Evolutionary conservation across 257 asterid genomes (phyloP).

Genomic region (Solanum pennellii): DNA sequence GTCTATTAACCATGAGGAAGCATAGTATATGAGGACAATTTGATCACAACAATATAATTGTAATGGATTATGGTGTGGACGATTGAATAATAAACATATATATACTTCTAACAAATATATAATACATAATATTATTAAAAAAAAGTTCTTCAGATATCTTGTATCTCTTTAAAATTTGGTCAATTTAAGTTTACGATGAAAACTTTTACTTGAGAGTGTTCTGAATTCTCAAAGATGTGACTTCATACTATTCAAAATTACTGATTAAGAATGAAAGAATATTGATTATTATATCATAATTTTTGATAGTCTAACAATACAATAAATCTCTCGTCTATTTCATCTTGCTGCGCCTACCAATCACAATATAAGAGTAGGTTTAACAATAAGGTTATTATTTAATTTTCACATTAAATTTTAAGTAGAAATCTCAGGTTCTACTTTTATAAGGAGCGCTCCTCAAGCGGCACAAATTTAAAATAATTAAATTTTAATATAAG

Average conservation of each 20-base stretch:
- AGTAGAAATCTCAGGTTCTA: too few species aligned
- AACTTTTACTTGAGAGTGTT: too few species aligned
- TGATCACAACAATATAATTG: not conserved
- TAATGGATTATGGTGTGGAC: not conserved
- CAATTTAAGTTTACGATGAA: too few species aligned
- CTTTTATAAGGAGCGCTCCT: too few species aligned
- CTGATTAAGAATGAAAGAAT: too few species aligned
- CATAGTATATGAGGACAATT: not conserved
- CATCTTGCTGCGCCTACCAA: not conserved
- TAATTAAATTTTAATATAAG: accelerated
- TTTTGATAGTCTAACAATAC: not conserved
- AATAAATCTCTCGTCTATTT: not conserved
- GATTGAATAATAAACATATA: not conserved
- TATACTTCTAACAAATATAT: not conserved
- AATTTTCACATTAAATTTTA: too few species aligned
- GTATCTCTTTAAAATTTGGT: too few species aligned
- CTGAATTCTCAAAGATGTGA: too few species aligned
- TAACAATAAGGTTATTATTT: too few species aligned
- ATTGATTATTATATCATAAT: too few species aligned
- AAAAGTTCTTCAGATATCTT: accelerated
- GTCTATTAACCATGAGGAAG: not conserved
- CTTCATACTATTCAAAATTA: not conserved
- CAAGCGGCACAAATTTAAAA: too few species aligned
- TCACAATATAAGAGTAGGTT: not conserved
- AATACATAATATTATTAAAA: too few species aligned